phyloP scores from a whole-genome alignment of 768 basidiomycete genomes.

The Termitomyces sp. region DNA sequence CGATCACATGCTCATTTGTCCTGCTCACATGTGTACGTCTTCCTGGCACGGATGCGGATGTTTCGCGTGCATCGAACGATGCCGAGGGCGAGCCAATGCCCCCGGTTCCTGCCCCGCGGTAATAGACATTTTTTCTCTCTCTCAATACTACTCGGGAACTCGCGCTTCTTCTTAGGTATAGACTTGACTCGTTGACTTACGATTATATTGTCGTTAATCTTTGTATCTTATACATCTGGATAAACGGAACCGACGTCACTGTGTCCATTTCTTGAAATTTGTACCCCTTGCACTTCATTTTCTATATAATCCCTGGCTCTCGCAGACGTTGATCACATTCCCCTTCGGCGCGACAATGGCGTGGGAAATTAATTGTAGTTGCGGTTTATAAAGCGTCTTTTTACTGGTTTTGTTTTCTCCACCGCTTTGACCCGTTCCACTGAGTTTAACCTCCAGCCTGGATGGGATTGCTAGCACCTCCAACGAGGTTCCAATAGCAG shows the following conservation, averaged over 20 bases:
- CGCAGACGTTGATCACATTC: too few relatives aligned
- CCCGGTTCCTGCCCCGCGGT: background rate
- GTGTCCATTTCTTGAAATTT: background rate
- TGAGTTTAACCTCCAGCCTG: background rate
- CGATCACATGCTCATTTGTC: constrained; percentile 35
- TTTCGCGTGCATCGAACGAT: background rate
- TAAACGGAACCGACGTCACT: background rate
- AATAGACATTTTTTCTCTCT: background rate
- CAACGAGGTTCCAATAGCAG: background rate
- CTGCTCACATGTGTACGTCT: constrained; percentile 46
- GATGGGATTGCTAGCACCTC: background rate
- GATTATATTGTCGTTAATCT: background rate
- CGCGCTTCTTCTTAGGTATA: background rate
- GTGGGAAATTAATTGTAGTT: too few relatives aligned
- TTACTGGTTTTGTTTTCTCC: background rate
- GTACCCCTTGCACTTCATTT: background rate
- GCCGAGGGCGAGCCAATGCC: background rate
- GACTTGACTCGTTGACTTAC: background rate
- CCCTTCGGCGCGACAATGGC: too few relatives aligned
- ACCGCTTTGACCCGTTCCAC: background rate
- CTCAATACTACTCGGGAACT: background rate
- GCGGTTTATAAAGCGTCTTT: background rate
- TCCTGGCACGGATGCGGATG: constrained; percentile 2
- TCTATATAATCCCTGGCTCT: too few relatives aligned
- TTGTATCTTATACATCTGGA: background rate